These are phyloP conservation scores for Alternaria viburni DNA, from an alignment of 2,329 filamentous ascomycete species.

Conservation along the genomic window DNA sequence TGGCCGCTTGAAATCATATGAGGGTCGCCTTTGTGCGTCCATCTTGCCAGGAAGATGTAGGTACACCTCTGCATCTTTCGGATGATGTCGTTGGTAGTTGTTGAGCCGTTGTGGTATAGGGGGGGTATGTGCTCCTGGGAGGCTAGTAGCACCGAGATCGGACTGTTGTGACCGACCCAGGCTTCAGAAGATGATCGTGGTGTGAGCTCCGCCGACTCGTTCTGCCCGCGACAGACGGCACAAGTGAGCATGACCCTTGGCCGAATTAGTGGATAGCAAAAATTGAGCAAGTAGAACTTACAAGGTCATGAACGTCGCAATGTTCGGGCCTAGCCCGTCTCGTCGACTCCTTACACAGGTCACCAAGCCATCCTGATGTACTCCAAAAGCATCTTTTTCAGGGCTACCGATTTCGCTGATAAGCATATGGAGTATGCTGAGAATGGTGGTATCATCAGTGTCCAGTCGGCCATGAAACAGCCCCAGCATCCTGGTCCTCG, in stretches of 20 bases:
- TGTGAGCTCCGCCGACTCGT: conserved; percentile 23
- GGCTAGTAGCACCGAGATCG: conserved; percentile 33
- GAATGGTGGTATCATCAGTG: conserved; percentile 38
- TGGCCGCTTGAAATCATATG: conserved; percentile 12
- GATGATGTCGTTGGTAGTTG: conserved; percentile 29
- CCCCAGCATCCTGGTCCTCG: conserved; percentile 38
- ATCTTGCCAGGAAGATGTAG: conserved; percentile 24
- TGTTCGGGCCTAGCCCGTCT: conserved; percentile 22
- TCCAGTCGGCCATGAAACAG: conserved; percentile 35
- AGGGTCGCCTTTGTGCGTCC: conserved; percentile 17
- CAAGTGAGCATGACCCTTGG: conserved; percentile 33
- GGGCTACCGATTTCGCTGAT: conserved; percentile 38
- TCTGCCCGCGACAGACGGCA: conserved; percentile 28
- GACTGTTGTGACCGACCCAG: conserved; percentile 2
- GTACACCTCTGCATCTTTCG: conserved; percentile 37
- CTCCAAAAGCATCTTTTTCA: conserved; percentile 38
- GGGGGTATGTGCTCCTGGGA: conserved; percentile 22
- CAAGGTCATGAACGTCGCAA: conserved; percentile 37
- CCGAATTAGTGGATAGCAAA: neutral
- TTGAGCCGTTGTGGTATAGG: conserved; percentile 27
- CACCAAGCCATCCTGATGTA: conserved; percentile 36
- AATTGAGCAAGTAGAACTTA: conserved; percentile 18
- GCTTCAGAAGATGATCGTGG: conserved; percentile 12
- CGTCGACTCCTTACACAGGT: conserved; percentile 32
- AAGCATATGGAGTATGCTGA: conserved; percentile 42